A percentile compares a stretch with the other conserved stretches of the same genome.
phyloP scores from a whole-genome alignment of 768 basidiomycete species.

The Mycena leptocephala region DNA sequence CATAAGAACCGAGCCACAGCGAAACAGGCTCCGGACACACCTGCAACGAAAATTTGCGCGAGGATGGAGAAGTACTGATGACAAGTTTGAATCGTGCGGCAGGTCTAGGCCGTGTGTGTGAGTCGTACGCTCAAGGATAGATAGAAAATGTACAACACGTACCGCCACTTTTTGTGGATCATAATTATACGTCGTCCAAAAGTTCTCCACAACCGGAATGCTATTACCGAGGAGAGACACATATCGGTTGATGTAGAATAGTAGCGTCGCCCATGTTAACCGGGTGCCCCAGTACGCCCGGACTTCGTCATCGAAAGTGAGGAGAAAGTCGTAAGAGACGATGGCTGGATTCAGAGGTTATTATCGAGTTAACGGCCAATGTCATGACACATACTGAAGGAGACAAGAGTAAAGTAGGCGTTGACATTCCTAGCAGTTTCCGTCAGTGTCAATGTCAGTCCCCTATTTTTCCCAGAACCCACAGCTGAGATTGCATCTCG shows the following conservation, averaged over 20 bases:
- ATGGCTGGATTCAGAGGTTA: background rate
- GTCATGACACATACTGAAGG: background rate
- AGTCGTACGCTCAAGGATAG: background rate
- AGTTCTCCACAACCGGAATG: slow-evolving; percentile 4
- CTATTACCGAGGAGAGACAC: slow-evolving; percentile 29
- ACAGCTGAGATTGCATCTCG: background rate
- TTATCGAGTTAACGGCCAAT: background rate
- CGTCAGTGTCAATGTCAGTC: background rate
- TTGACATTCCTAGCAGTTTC: background rate
- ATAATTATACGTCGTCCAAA: slow-evolving; percentile 44
- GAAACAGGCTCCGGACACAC: slow-evolving; percentile 38
- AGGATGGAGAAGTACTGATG: slow-evolving; percentile 53
- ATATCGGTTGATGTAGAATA: slow-evolving; percentile 45
- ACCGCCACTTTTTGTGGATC: slow-evolving; percentile 44
- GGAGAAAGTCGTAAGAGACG: slow-evolving; percentile 18
- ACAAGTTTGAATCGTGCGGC: slow-evolving; percentile 48
- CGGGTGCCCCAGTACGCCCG: background rate
- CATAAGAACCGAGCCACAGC: background rate
- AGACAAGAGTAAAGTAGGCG: background rate
- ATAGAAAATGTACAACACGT: slow-evolving; percentile 19
- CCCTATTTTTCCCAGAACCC: background rate
- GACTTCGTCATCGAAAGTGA: slow-evolving; percentile 6
- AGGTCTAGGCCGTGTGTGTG: slow-evolving; percentile 23
- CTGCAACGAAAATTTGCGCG: slow-evolving; percentile 52
- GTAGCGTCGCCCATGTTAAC: slow-evolving; percentile 13